Evolutionary conservation across 306 rosid species (phyloP).

Genomic region (Lathyrus aphaca): DNA sequence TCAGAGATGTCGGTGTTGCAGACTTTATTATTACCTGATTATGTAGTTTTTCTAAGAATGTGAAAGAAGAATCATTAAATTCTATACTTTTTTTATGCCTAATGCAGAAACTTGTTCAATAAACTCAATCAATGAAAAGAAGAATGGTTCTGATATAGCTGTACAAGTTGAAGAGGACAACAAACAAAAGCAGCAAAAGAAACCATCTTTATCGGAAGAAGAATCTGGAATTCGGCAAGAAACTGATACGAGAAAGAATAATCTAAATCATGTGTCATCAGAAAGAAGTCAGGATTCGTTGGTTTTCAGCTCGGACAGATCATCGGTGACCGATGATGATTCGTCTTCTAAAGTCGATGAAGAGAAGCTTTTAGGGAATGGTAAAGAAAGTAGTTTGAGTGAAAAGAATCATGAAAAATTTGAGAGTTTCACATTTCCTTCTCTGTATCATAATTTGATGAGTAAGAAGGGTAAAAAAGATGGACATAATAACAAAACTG

Average conservation of each 20-base stretch:
- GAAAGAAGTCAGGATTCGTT: conserved; percentile 62
- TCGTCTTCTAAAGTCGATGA: conserved; percentile 51
- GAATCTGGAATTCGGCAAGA: conserved; percentile 32
- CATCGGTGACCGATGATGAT: conserved; percentile 59
- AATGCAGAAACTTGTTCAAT: conserved; percentile 41
- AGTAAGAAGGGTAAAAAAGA: conserved; percentile 41
- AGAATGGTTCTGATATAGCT: conserved; percentile 32
- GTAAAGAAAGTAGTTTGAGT: conserved; percentile 25
- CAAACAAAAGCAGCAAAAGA: conserved; percentile 32
- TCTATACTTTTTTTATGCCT: conserved; percentile 7
- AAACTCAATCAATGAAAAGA: conserved; percentile 38
- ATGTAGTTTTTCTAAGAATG: conserved; percentile 29
- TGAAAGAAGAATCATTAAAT: conserved; percentile 14
- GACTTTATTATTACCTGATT: background rate
- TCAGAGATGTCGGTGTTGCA: too few species aligned
- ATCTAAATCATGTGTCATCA: conserved; percentile 43
- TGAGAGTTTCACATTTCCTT: conserved; percentile 40
- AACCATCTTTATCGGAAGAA: conserved; percentile 29
- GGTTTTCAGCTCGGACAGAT: conserved; percentile 53
- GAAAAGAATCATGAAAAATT: conserved; percentile 31
- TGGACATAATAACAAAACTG: conserved; percentile 38
- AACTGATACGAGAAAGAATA: conserved; percentile 31
- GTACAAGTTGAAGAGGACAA: conserved; percentile 32
- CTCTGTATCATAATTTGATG: conserved; percentile 46
- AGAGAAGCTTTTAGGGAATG: conserved; percentile 35